phyloP scores from a whole-genome alignment of 1,284 basidiomycete genomes.

The Ustilago nuda region DNA sequence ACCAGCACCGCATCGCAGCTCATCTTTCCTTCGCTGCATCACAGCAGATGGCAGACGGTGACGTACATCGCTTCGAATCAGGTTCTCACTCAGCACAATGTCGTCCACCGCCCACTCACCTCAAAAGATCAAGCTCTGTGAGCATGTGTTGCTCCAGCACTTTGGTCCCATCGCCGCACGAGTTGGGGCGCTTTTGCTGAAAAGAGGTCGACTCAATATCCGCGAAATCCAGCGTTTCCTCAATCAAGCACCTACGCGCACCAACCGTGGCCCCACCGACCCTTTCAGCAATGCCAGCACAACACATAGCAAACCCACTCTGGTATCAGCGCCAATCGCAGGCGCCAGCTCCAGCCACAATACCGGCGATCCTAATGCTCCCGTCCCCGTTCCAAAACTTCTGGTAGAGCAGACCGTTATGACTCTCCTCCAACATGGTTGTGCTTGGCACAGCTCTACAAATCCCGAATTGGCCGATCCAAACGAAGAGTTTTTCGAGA shows the following conservation, averaged over 20 bases:
- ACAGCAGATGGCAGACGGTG: background rate
- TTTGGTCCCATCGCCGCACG: constrained; percentile 81
- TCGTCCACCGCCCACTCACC: constrained; percentile 52
- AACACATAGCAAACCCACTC: constrained; percentile 27
- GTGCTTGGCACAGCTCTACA: constrained; percentile 68
- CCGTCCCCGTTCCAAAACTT: constrained; percentile 74
- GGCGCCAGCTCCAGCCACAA: constrained; percentile 45
- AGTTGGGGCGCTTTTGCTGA: constrained; percentile 83
- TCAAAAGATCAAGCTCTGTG: constrained; percentile 73
- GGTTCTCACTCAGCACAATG: constrained; percentile 17
- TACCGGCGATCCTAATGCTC: constrained; percentile 74
- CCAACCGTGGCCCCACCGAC: constrained; percentile 40
- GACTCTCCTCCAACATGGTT: constrained; percentile 89
- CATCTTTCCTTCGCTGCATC: background rate
- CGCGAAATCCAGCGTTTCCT: constrained; percentile 69
- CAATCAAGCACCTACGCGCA: constrained; percentile 42
- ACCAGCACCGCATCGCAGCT: background rate
- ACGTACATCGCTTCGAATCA: background rate
- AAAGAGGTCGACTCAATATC: constrained; percentile 83
- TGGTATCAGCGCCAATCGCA: constrained; percentile 35
- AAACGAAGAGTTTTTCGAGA: constrained; percentile 69
- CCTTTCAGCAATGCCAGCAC: constrained; percentile 30
- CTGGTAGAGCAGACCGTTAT: constrained; percentile 81
- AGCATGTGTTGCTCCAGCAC: constrained; percentile 80
- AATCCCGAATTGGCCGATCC: constrained; percentile 40